Evolutionary conservation across 169 alveolate species (phyloP).

Genomic region (Theileria luwenshuni): DNA sequence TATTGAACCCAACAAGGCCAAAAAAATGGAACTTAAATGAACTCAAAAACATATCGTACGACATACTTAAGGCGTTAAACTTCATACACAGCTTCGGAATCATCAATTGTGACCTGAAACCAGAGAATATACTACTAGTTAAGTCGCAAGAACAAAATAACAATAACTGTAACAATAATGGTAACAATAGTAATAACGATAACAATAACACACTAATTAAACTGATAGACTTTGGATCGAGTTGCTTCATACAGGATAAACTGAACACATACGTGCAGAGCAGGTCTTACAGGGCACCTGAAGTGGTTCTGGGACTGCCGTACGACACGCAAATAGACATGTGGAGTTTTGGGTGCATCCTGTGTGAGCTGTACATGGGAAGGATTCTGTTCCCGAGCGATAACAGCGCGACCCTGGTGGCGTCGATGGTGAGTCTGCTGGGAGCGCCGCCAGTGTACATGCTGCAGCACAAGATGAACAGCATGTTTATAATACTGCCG

Average conservation of each 20-base stretch:
- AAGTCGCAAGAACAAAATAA: constrained; percentile 24
- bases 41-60: constrained; percentile 35
- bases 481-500: constrained; percentile 60
- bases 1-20: constrained; percentile 4
- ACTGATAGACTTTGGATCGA: constrained; percentile 96
- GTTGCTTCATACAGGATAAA: constrained; percentile 92
- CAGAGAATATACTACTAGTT: constrained; percentile 58
- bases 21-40: constrained; percentile 50
- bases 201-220: constrained; percentile 68
- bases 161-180: not conserved
- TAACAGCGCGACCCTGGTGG: constrained; percentile 79
- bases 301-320: constrained; percentile 94
- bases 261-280: constrained; percentile 93
- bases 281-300: constrained; percentile 98
- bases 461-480: constrained; percentile 72
- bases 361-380: constrained; percentile 92
- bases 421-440: constrained; percentile 78
- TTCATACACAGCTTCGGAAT: constrained; percentile 58
- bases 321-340: constrained; percentile 97
- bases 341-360: constrained; percentile 97
- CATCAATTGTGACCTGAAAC: constrained; percentile 65
- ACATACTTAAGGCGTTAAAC: constrained; percentile 43
- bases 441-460: constrained; percentile 82
- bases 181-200: not conserved
- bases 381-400: constrained; percentile 85